These are phyloP conservation scores for Fusarium floridanum DNA, from an alignment of 2,329 filamentous ascomycete genomes.

Conservation along the genomic window DNA sequence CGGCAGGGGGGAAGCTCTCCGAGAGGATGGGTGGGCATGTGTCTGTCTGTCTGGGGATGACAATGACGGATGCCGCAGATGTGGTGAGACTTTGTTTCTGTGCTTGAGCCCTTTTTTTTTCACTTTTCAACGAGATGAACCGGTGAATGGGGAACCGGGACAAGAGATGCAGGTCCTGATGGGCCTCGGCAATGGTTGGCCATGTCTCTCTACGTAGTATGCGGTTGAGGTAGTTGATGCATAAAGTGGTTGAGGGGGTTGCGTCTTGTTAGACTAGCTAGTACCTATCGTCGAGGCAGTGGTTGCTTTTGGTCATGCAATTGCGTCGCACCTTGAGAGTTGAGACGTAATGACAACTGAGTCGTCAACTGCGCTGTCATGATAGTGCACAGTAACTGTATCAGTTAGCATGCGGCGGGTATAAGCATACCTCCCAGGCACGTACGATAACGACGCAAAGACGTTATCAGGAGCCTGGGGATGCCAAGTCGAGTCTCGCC, in stretches of 20 bases:
- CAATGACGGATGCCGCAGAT: constrained; percentile 10
- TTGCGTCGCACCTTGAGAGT: constrained; percentile 16
- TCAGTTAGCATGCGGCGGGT: neutral
- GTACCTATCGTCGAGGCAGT: neutral
- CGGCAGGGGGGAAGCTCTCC: constrained; percentile 20
- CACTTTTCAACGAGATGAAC: neutral
- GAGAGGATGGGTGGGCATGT: constrained; percentile 15
- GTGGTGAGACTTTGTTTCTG: constrained; percentile 35
- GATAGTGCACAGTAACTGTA: constrained; percentile 12
- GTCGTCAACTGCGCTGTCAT: constrained; percentile 6
- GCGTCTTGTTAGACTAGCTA: constrained; percentile 5
- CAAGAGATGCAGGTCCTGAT: neutral
- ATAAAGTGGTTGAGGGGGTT: constrained; percentile 7
- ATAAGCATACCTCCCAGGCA: neutral
- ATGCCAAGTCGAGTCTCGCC: constrained; percentile 13
- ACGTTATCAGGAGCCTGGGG: constrained; percentile 24
- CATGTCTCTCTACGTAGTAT: constrained; percentile 13
- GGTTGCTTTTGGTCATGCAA: constrained; percentile 20
- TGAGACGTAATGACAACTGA: constrained; percentile 22
- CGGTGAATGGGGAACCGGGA: constrained; percentile 17
- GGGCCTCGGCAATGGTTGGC: constrained; percentile 15
- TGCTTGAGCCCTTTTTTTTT: constrained; percentile 22
- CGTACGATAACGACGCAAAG: constrained; percentile 8
- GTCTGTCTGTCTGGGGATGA: constrained; percentile 9
- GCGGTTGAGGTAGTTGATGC: constrained; percentile 22